Conservation (phyloP, 2,329 filamentous ascomycete genomes). For the Septoria linicola region DNA sequence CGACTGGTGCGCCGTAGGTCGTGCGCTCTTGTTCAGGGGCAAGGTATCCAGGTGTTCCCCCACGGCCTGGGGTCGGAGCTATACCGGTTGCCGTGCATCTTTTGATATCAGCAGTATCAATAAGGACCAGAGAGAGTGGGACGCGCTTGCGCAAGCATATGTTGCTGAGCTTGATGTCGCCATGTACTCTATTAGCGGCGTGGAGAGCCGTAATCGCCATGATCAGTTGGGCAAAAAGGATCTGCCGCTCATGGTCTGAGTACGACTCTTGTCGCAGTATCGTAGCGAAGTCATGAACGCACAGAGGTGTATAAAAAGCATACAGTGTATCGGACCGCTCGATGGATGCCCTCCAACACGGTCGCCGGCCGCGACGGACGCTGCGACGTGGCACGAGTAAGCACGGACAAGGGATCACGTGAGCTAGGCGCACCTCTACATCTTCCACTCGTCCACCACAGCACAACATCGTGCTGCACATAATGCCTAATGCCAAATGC, state of each 20-base stretch:
- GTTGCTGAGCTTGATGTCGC: conserved; percentile 6
- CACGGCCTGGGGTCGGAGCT: not conserved
- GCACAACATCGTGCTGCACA: too few relatives aligned
- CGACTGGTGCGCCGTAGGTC: conserved; percentile 3
- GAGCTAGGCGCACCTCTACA: too few relatives aligned
- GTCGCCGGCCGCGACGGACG: too few relatives aligned
- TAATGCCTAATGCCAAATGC: not conserved
- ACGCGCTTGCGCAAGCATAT: not conserved
- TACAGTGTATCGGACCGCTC: too few relatives aligned
- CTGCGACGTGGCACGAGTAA: too few relatives aligned
- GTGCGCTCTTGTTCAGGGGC: conserved; percentile 1
- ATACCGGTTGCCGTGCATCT: not conserved
- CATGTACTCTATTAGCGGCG: not conserved
- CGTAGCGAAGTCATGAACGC: not conserved
- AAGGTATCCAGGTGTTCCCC: conserved; percentile 1
- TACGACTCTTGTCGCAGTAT: not conserved
- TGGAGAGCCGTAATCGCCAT: not conserved
- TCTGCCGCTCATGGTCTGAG: not conserved
- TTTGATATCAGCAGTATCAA: conserved; percentile 2
- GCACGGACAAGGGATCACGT: too few relatives aligned
- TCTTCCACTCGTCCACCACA: too few relatives aligned
- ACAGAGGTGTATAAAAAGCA: conserved; percentile 7
- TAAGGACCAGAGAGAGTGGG: conserved; percentile 1
- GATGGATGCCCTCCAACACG: too few relatives aligned
- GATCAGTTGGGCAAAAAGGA: conserved; percentile 5